Evolutionary conservation across 148 eudicot species (phyloP), one percentile per base, ranked within the genome.

Genomic region (Euryodendron excelsum): DNA sequence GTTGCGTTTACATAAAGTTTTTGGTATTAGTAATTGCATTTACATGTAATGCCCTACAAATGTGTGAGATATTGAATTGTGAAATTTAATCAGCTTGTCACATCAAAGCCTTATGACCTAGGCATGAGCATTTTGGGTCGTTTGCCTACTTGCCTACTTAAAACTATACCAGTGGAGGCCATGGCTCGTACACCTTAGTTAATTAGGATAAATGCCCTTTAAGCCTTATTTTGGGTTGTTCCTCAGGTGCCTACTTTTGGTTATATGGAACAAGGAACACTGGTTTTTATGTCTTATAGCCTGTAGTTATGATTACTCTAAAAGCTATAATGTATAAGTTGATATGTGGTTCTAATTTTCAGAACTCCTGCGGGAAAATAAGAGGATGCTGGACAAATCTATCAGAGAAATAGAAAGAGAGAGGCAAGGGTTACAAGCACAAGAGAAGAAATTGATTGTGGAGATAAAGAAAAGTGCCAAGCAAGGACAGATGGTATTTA

Each of bases 381-480:
- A 96, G 86, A 77, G 99, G 80, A 96, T 96, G 99, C 87, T 96
- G 79, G 99, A 96, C 84, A 93, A 91, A 84, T 96, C 99, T 10
- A 96, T 96, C 70, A 82, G 99, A 48, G 99, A 96, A 79, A 93
- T 96, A 60, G 99, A 96, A 82, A 88, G 99, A 73, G 99, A 96
- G 87, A 87, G 99, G 66, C 97, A 91, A 73, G 99, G 99, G 27
- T 85, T 96, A 70, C 99, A 96, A 82, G 84, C 98, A 48, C 99
- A 96, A 77, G 99, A 96, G 88, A 96, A 96, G 89, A 96, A 96
- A 79, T 77, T 96, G 58, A 96, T 96, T 73, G 89, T 59, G 0
- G 99, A 96, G 84, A 96, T 96, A 77, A 96, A 96, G 87, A 96
- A 96, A 82, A 96, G 91, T 78, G 99, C 99, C 80, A 96, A 96